A percentile compares a stretch with the other conserved stretches of the same genome.
phyloP scores from a whole-genome alignment of 306 rosid species.

The Sesbania bispinosa region DNA sequence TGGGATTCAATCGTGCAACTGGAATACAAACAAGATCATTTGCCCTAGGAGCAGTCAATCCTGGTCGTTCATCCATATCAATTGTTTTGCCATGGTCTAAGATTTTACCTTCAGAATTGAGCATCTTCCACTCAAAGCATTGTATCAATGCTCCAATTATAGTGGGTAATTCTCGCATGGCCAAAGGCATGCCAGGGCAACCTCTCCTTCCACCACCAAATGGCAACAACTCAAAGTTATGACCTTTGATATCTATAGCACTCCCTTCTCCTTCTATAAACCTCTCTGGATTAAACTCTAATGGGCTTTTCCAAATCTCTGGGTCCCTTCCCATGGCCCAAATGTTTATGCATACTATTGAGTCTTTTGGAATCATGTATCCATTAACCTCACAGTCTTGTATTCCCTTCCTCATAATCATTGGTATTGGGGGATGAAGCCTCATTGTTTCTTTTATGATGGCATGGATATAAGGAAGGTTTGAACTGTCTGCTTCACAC shows the following conservation, averaged over 20 bases:
- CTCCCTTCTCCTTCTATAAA: background rate
- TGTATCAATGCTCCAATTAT: slow-evolving; percentile 41
- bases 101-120: background rate
- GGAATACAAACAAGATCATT: slow-evolving; percentile 40
- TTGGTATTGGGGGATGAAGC: slow-evolving; percentile 26
- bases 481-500: slow-evolving; percentile 38
- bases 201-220: slow-evolving; percentile 57
- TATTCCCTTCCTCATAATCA: slow-evolving; percentile 37
- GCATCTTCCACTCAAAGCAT: slow-evolving; percentile 49
- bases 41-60: slow-evolving; percentile 49
- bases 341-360: slow-evolving; percentile 25
- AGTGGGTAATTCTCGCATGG: slow-evolving; percentile 39
- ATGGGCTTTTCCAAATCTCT: slow-evolving; percentile 32
- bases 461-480: slow-evolving; percentile 49
- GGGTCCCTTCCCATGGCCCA: slow-evolving; percentile 59
- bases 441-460: slow-evolving; percentile 9
- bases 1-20: slow-evolving; percentile 25
- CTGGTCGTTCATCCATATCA: slow-evolving; percentile 46
- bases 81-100: background rate
- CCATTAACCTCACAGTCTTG: slow-evolving; percentile 27
- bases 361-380: slow-evolving; percentile 29
- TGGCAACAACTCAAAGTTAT: background rate
- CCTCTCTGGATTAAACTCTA: slow-evolving; percentile 22
- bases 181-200: slow-evolving; percentile 48
- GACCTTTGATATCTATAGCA: background rate